Evolutionary conservation across 345 rosid genomes (phyloP), one percentile per base, ranked within the genome.

Genomic region (Trapa incisa): DNA sequence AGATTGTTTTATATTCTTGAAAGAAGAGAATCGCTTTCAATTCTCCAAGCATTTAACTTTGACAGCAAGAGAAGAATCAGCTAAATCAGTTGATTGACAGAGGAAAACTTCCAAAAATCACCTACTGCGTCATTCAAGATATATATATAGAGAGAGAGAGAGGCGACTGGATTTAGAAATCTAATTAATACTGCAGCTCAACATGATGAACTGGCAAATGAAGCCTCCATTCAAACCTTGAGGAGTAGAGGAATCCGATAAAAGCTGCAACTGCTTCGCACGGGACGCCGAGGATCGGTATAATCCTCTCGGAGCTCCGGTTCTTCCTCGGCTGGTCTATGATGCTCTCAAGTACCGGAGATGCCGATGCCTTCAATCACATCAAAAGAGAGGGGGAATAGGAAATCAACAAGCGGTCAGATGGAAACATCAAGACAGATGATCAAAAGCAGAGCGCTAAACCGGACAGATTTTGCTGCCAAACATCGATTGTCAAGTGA

Each of bases 221-320:
- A 42, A 35, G 16, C 12, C 35, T 41, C 13, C 29, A 68, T 35
- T 22, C 68, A 32, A 61, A 81, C 85, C 85, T 75, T 4, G 77
- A 73, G 22, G 79, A 72, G 64, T 81, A 81, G 62, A 79, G 74
- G 71, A 75, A 79, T 42, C 77, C 72, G 67, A 81, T 65, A 65
- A 81, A 81, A 3, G 77, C 71, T 2, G 70, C 65, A 54, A 81
- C 85, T 61, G 85, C 82, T 64, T 73, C 79, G 77, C 75, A 70
- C 3, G 82, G 83, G 47, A 81, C 85, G 58, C 85, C 83, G 67
- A 72, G 75, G 69, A 81, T 75, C 11, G 79, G 71, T 39, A 81
- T 75, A 71, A 73, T 38, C 3, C 37, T 68, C 75, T 73, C 76
- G 36, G 85, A 74, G 74, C 82, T 76, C 56, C 79, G 74, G 70